Base-by-base conservation (phyloP, 1,139 yeast species). In the Nakaseomyces glabratus region DNA sequence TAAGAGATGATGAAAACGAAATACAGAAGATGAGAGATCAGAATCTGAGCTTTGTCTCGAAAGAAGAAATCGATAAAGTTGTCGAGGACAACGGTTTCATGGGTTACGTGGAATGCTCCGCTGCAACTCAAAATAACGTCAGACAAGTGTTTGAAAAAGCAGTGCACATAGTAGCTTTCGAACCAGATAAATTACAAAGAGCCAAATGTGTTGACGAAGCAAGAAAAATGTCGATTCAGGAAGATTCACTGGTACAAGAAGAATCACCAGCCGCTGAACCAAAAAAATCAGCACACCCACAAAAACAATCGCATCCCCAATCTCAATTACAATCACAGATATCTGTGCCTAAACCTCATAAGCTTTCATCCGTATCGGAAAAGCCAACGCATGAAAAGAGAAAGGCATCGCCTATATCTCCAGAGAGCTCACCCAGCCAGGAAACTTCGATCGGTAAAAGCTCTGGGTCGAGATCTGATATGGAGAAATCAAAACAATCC, bases 71-170 rank as follows among this genome's bases (percentile, higher is more conserved):
- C 22, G 58, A 60, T 30, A 69, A 73, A 46, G 63, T 82, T 49
- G 88, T 93, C 20, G 69, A 72, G 48, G 86, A 81, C 24, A 63
- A 80, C 37, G 80, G 82, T 2, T 82, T 93, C 24, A 71, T 79
- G 41, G 74, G 72, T 41, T 82, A 85, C 58, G 65, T 82, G 44
- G 96, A 86, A 62, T 86, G 96, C 59, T 82, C 95, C 2, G 95
- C 96, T n/a, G 82, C 90, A 14, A 80, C 93, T 18, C 95, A 85
- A 60, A 72, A 69, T 41, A 95, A 95, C 17, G 86, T 79, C 35
- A 78, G 79, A 53, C 82, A 79, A 40, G 78, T 85, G 12, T 85
- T 85, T 49, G 94, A 84, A 49, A 76, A 65, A 42, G 93, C 95
- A 13, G 82, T 84, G 33, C 71, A 76, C 48, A 70, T 77, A 1